A percentile compares a stretch with the other conserved stretches of the same genome.
phyloP scores from a whole-genome alignment of 2,329 filamentous ascomycete species.

The Epicoccum nigrum region DNA sequence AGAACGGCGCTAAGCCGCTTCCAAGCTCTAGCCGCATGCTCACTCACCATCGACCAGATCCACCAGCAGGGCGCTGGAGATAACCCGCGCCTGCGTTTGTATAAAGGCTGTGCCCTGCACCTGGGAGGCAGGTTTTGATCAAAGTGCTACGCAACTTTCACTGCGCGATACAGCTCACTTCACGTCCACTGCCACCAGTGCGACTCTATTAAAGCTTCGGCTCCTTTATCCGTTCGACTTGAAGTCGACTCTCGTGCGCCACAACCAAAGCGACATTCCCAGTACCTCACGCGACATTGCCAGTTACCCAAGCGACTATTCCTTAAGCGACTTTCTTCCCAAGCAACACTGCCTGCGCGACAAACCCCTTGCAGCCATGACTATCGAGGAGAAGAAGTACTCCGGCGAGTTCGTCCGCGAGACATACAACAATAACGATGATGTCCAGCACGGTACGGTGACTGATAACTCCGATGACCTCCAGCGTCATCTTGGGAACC shows the following conservation, averaged over 20 bases:
- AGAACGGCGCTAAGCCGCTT: constrained; percentile 24
- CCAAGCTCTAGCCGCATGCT: constrained; percentile 20
- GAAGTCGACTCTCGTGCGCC: constrained; percentile 20
- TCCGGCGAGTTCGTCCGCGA: constrained; percentile 40
- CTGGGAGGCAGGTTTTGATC: constrained; percentile 5
- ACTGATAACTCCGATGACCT: constrained; percentile 46
- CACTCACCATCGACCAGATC: constrained; percentile 33
- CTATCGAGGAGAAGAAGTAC: constrained; percentile 39
- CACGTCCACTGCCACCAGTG: constrained; percentile 33
- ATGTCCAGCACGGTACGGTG: constrained; percentile 38
- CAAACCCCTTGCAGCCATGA: constrained; percentile 37
- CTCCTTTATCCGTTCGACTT: constrained; percentile 22
- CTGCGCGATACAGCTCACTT: constrained; percentile 17
- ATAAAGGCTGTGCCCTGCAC: constrained; percentile 36
- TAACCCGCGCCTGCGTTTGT: constrained; percentile 30
- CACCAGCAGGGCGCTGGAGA: constrained; percentile 24
- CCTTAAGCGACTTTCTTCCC: constrained; percentile 13
- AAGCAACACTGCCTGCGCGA: constrained; percentile 26
- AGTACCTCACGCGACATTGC: constrained; percentile 14
- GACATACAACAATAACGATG: constrained; percentile 24
- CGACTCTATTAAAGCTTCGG: constrained; percentile 30
- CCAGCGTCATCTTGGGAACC: constrained; percentile 48
- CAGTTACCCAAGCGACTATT: constrained; percentile 15
- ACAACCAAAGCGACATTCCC: constrained; percentile 21
- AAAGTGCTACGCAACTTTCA: constrained; percentile 26